Conservation (phyloP, 163 green algal genomes). For the Prototheca cutis region DNA sequence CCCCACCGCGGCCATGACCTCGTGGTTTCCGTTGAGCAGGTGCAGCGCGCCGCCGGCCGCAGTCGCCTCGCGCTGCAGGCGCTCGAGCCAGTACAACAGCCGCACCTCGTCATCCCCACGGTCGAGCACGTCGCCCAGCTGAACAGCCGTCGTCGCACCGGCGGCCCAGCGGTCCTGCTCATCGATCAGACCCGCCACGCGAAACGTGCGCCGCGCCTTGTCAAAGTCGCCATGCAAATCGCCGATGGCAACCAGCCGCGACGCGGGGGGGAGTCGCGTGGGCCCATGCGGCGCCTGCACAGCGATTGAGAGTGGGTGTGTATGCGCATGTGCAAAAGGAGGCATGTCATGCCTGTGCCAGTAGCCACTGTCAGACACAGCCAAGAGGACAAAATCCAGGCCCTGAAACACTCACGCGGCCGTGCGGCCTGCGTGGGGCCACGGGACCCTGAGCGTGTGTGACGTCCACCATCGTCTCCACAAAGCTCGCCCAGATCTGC, state of each 20-base stretch:
- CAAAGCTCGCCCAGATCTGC: slow-evolving; percentile 16
- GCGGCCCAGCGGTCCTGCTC: slow-evolving; percentile 58
- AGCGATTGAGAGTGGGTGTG: no score
- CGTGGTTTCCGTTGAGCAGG: slow-evolving; percentile 81
- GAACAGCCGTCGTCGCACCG: slow-evolving; percentile 46
- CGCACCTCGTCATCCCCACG: slow-evolving; percentile 73
- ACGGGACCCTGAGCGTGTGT: slow-evolving; percentile 10
- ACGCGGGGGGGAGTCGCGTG: slow-evolving; percentile 13
- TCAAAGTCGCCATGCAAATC: slow-evolving; percentile 77
- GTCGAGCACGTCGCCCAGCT: slow-evolving; percentile 88
- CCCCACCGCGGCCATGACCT: slow-evolving; percentile 81
- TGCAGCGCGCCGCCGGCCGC: slow-evolving; percentile 37
- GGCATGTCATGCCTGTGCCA: no score
- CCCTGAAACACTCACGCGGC: no score
- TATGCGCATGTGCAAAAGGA: no score
- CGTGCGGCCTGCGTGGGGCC: background rate
- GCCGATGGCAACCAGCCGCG: slow-evolving; percentile 71
- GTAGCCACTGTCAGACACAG: no score
- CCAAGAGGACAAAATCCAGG: no score
- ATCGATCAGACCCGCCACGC: slow-evolving; percentile 59
- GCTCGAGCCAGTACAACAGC: slow-evolving; percentile 77
- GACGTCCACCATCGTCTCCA: slow-evolving; percentile 14
- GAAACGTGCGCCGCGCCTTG: slow-evolving; percentile 56
- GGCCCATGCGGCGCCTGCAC: background rate
- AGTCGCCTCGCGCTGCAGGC: slow-evolving; percentile 36